These are phyloP conservation scores for Dendrocalamus sinicus DNA, from an alignment of 176 grass and related monocot species.

Conservation along the genomic window DNA sequence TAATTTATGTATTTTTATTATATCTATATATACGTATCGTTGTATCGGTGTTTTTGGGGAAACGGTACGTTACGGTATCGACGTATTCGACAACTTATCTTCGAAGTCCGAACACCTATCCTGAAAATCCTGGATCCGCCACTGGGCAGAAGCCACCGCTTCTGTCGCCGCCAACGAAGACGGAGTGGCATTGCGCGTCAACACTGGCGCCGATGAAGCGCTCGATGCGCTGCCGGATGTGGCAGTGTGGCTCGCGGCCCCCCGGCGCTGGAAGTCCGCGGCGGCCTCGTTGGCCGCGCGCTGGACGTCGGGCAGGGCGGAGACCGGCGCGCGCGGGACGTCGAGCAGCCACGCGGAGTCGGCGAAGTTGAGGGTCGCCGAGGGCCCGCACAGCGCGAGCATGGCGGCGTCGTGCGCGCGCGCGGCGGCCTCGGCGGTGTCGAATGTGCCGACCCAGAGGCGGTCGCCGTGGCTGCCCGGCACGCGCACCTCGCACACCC, in stretches of 20 bases:
- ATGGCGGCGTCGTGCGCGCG: slow-evolving; percentile 73
- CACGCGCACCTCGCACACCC: slow-evolving; percentile 83
- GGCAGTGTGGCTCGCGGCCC: background rate
- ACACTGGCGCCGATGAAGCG: background rate
- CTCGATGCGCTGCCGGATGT: background rate
- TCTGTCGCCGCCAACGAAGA: background rate
- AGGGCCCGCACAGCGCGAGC: slow-evolving; percentile 50
- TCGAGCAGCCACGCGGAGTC: slow-evolving; percentile 57
- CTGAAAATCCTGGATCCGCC: too few relatives aligned
- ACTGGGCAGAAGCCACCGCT: background rate
- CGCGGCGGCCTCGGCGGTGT: slow-evolving; percentile 78
- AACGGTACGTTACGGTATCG: too few relatives aligned
- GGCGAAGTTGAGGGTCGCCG: slow-evolving; percentile 57
- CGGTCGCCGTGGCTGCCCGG: slow-evolving; percentile 46
- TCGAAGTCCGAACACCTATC: too few relatives aligned
- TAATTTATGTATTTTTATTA: too few relatives aligned
- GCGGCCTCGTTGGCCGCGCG: slow-evolving; percentile 52
- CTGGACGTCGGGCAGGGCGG: slow-evolving; percentile 38
- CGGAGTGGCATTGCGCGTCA: background rate
- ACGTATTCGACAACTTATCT: too few relatives aligned
- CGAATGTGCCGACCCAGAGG: slow-evolving; percentile 91
- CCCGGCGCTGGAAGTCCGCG: slow-evolving; percentile 29
- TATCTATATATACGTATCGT: too few relatives aligned
- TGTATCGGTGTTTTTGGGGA: too few relatives aligned
- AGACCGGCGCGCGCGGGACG: slow-evolving; percentile 8